phyloP scores from a whole-genome alignment of 805 yeast genomes.

The Teunomyces panamensis region DNA sequence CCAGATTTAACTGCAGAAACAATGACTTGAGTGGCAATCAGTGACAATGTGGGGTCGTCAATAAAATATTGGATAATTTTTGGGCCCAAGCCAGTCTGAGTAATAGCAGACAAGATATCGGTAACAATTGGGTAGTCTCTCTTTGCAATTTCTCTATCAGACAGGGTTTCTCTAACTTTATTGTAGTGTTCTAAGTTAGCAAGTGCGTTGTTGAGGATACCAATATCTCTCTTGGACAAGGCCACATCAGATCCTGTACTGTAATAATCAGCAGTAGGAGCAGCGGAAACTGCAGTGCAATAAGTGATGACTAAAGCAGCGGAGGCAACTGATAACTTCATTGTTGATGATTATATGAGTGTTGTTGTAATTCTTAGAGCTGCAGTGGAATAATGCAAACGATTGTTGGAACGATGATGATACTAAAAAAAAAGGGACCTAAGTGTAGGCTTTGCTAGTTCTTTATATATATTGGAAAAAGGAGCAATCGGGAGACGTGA shows the following conservation, averaged over 20 bases:
- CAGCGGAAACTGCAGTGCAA: constrained; percentile 20
- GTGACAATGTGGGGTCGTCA: constrained; percentile 28
- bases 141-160: constrained; percentile 22
- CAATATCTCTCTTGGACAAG: constrained; percentile 19
- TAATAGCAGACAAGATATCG: constrained; percentile 35
- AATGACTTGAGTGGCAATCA: constrained; percentile 27
- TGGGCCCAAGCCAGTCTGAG: constrained; percentile 37
- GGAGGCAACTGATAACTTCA: constrained; percentile 12
- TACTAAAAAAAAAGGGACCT: background rate
- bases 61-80: constrained; percentile 31
- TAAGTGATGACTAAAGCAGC: constrained; percentile 8
- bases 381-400: constrained; percentile 1
- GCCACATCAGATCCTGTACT: constrained; percentile 12
- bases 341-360: constrained; percentile 1
- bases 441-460: background rate
- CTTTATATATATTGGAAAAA: constrained; percentile 1
- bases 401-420: constrained; percentile 1
- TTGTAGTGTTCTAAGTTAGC: constrained; percentile 25
- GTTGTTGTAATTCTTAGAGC: background rate
- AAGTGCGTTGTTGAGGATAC: constrained; percentile 24
- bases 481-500: background rate
- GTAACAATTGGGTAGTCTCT: constrained; percentile 43
- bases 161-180: constrained; percentile 26
- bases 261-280: constrained; percentile 15
- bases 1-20: constrained; percentile 30